A percentile compares a stretch with the other conserved stretches of the same genome.
Conservation (phyloP, 148 eudicot species). For the Cornus suecica region DNA sequence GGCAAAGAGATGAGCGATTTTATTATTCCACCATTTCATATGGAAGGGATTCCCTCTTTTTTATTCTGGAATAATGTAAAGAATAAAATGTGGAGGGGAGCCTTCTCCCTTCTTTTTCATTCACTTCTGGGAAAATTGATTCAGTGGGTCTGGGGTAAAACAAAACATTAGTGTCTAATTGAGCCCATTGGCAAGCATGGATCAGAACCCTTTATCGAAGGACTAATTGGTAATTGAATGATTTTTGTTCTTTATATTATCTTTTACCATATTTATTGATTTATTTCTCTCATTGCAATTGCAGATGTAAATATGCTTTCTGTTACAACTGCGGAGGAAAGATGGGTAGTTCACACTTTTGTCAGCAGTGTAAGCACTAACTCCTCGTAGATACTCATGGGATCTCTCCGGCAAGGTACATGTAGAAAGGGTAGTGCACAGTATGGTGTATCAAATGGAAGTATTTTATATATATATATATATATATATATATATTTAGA, state of each 20-base stretch:
- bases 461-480: not conserved
- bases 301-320: constrained; percentile 58
- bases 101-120: too few species aligned
- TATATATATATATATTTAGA: too few species aligned
- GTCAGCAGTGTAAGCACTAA: constrained; percentile 15
- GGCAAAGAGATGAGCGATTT: too few species aligned
- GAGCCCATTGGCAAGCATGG: not conserved
- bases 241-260: not conserved
- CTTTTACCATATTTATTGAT: not conserved
- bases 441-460: not conserved
- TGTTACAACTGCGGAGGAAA: constrained; percentile 53
- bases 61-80: too few species aligned
- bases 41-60: too few species aligned
- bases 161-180: not conserved
- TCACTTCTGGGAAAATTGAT: too few species aligned
- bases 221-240: not conserved
- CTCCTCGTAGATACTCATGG: not conserved
- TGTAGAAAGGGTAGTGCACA: not conserved
- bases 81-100: too few species aligned
- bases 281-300: not conserved
- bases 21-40: too few species aligned
- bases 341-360: constrained; percentile 7
- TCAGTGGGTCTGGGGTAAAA: too few species aligned
- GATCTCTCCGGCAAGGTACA: not conserved
- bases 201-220: not conserved